Evolutionary conservation across 2,329 filamentous ascomycete genomes (phyloP), one percentile per base, ranked within the genome.

Genomic region (Neofusicoccum sp.): DNA sequence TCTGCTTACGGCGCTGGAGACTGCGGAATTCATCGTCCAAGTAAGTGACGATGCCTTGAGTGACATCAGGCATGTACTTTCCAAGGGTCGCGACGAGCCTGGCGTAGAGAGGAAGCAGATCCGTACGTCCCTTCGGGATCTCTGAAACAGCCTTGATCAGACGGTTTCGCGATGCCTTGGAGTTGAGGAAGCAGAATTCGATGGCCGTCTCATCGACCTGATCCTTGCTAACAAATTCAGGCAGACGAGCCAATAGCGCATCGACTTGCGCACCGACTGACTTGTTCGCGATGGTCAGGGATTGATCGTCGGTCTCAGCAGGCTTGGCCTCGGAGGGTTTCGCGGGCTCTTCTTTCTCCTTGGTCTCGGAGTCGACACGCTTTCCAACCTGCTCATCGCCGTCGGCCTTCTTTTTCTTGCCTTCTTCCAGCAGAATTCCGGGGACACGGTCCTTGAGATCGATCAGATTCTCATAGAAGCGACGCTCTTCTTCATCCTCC

Each of bases 171-270:
- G 96, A 99, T 8, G 95, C 95, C 74, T 99, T 99, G 1, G 95
- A 99, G 75, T 99, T 99, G 64, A 99, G 83, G 72, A 97, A 99
- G 78, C 95, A 98, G 73, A 99, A 99, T 72, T 98, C 94, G 66
- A 97, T 90, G 6, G 96, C 95, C 50, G 91, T 88, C 74, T 97
- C 89, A 72, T 99, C 95, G 61, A 97, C 92, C 56, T 88, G 83
- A 56, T 99, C 96, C 73, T 97, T 98, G 71, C 86, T 94, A 41
- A 91, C 94, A 59, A 99, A 81, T 65, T 98, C 94, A 0, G 93
- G 93, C n/a, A 99, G 84, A 28, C 92, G 89, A 28, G 92, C 85
- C 34, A 99, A 82, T 43, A 99, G 83, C 14, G 92, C 90, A 76
- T 99, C 96, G 2, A 99, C 95, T 75, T 99, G 95, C 2, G 95